These are phyloP conservation scores for Phyllosticta ampelicida DNA, from an alignment of 2,329 filamentous ascomycete species.

Conservation along the genomic window DNA sequence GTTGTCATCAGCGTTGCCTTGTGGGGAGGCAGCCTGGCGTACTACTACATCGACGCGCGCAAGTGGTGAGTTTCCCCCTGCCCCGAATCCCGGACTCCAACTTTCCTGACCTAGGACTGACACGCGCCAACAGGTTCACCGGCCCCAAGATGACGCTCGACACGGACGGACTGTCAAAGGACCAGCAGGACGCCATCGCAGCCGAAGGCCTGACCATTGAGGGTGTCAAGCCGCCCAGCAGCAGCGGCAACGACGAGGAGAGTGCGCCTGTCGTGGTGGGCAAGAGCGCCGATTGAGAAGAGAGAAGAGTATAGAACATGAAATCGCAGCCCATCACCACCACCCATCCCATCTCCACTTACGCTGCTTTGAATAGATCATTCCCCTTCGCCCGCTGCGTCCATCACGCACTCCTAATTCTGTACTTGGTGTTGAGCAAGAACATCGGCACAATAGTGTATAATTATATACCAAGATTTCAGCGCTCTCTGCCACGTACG, in stretches of 20 bases:
- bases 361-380: too few species aligned
- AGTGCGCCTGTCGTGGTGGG: not conserved
- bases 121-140: constrained; percentile 29
- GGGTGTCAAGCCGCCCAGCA: not conserved
- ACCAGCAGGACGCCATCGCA: constrained; percentile 16
- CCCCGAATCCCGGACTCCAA: not conserved
- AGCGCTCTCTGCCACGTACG: too few species aligned
- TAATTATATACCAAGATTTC: too few species aligned
- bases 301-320: too few species aligned
- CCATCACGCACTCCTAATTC: too few species aligned
- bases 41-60: constrained; percentile 46
- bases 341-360: too few species aligned
- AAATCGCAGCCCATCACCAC: too few species aligned
- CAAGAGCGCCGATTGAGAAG: not conserved
- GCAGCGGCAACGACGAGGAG: not conserved
- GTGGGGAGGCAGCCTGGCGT: constrained; percentile 46
- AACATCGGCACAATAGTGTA: too few species aligned
- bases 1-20: constrained; percentile 50
- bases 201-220: constrained; percentile 16
- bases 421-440: too few species aligned
- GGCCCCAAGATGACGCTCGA: constrained; percentile 48
- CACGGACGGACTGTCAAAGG: constrained; percentile 17
- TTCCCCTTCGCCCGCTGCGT: too few species aligned
- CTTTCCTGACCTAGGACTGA: constrained; percentile 3
- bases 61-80: constrained; percentile 35